Conservation (phyloP, 805 yeast species). For the Pichia deserticola region DNA sequence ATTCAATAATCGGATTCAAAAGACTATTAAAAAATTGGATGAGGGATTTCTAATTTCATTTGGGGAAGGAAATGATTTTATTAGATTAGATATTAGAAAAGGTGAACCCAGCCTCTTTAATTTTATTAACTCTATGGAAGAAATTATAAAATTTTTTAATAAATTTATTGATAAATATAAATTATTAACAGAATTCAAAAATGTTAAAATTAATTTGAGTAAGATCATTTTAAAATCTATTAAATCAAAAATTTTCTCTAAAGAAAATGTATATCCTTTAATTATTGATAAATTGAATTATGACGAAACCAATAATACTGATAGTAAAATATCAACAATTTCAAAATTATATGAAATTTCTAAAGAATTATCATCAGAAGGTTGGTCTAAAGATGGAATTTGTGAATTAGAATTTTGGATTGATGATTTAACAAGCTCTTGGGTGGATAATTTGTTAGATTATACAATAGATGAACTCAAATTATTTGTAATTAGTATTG, state of each 20-base stretch:
- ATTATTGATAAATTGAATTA: constrained; percentile 18
- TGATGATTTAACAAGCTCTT: constrained; percentile 24
- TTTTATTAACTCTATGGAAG: constrained; percentile 16
- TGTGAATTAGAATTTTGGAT: constrained; percentile 30
- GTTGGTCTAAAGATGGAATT: constrained; percentile 25
- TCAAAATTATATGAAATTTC: constrained; percentile 16
- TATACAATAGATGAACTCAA: constrained; percentile 22
- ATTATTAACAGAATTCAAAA: constrained; percentile 8
- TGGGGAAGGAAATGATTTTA: constrained; percentile 4
- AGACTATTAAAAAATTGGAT: constrained; percentile 13
- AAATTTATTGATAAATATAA: constrained; percentile 5
- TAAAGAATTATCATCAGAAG: constrained; percentile 16
- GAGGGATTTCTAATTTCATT: constrained; percentile 7
- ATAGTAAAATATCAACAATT: constrained; percentile 4
- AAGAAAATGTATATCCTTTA: constrained; percentile 20
- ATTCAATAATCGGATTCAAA: constrained; percentile 18
- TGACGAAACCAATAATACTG: background rate
- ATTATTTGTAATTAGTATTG: constrained; percentile 13
- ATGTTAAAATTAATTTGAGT: constrained; percentile 14
- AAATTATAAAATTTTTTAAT: constrained; percentile 19
- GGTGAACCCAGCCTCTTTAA: background rate
- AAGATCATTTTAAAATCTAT: constrained; percentile 17
- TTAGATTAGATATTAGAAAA: constrained; percentile 5
- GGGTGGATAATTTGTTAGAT: constrained; percentile 22
- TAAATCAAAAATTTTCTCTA: constrained; percentile 18